Evolutionary conservation across 179 eudicot species (phyloP).

Genomic region (Spinacia oleracea): DNA sequence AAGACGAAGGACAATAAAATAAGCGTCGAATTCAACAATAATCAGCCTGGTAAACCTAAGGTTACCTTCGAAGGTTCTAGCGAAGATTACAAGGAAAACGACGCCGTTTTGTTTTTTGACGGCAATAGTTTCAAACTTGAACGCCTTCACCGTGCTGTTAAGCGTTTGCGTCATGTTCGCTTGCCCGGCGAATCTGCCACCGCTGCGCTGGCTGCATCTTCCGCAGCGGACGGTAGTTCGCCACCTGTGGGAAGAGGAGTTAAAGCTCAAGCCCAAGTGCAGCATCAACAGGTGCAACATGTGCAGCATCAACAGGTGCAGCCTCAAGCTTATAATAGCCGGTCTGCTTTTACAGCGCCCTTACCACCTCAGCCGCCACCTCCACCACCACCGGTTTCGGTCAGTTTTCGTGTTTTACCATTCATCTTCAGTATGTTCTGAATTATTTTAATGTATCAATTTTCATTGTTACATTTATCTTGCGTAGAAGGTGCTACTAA

Average conservation of each 20-base stretch:
- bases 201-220: background rate
- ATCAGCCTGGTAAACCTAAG: slow-evolving; percentile 83
- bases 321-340: slow-evolving; percentile 12
- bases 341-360: slow-evolving; percentile 19
- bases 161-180: slow-evolving; percentile 78
- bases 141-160: slow-evolving; percentile 79
- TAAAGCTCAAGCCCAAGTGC: background rate
- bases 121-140: slow-evolving; percentile 75
- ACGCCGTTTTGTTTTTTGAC: slow-evolving; percentile 90
- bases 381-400: slow-evolving; percentile 14
- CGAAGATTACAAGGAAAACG: slow-evolving; percentile 90
- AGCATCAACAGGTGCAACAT: background rate
- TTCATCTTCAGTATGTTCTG: background rate
- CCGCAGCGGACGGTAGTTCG: slow-evolving; percentile 20
- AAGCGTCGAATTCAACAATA: slow-evolving; percentile 71
- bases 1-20: slow-evolving; percentile 82
- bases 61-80: slow-evolving; percentile 74
- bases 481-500: too few relatives aligned
- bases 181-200: slow-evolving; percentile 50
- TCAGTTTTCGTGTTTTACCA: background rate
- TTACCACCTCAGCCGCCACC: slow-evolving; percentile 14
- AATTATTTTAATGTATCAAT: background rate
- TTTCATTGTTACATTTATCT: too few relatives aligned
- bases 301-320: too few relatives aligned
- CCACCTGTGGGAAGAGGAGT: slow-evolving; percentile 12